Conservation (phyloP, 805 yeast species). For the Starmera pachycereana region DNA sequence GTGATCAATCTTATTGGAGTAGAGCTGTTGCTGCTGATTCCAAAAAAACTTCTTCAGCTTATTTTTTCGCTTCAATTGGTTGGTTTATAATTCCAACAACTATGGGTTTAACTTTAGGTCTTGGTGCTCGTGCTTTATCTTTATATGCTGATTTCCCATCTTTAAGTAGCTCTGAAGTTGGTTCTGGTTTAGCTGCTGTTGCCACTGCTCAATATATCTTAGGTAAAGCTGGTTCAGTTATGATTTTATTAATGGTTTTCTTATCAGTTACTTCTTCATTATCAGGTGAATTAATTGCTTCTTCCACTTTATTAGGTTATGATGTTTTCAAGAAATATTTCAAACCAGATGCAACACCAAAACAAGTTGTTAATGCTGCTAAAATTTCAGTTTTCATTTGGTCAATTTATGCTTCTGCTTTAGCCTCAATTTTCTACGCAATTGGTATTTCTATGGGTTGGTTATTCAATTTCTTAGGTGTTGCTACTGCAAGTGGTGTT, state of each 20-base stretch:
- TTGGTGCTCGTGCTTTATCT: constrained; percentile 27
- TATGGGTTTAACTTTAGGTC: constrained; percentile 27
- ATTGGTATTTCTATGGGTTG: constrained; percentile 28
- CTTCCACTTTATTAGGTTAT: constrained; percentile 32
- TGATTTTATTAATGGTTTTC: constrained; percentile 31
- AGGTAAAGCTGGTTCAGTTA: constrained; percentile 33
- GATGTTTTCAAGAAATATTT: constrained; percentile 36
- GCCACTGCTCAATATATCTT: constrained; percentile 29
- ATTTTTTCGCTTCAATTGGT: constrained; percentile 27
- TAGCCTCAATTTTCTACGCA: constrained; percentile 27
- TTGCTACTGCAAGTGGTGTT: constrained; percentile 31
- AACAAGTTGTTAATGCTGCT: constrained; percentile 30
- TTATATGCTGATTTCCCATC: constrained; percentile 24
- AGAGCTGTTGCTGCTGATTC: constrained; percentile 34
- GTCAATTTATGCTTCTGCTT: constrained; percentile 25
- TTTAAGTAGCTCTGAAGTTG: constrained; percentile 23
- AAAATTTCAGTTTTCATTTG: constrained; percentile 31
- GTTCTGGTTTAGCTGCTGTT: constrained; percentile 32
- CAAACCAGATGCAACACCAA: constrained; percentile 31
- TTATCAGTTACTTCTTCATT: constrained; percentile 31
- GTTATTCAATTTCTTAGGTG: constrained; percentile 31
- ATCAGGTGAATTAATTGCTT: constrained; percentile 31
- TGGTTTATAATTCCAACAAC: constrained; percentile 32
- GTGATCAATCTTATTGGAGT: constrained; percentile 31
- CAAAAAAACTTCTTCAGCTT: constrained; percentile 24